Base-by-base conservation (phyloP, 805 yeast genomes). In the Kluyveromyces siamensis region DNA sequence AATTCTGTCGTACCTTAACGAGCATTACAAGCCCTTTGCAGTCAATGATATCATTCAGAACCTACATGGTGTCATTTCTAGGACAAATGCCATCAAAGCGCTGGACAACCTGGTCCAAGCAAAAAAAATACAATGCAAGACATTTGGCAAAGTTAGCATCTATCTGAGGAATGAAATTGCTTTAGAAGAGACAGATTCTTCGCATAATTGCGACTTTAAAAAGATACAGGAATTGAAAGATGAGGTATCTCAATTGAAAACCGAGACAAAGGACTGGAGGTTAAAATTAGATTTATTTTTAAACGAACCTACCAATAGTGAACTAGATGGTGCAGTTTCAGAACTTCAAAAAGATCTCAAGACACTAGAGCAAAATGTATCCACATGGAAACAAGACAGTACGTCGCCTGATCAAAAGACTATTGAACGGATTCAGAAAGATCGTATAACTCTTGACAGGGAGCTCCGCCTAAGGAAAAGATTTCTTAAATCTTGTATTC, bases 21-120 rank as follows among this genome's bases (percentile, higher is more conserved):
- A 62, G 2, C 77, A 75, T 52, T 73, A 72, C 52, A 61, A 77
- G 19, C 81, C 81, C 2, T 76, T 72, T 54, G 73, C 75, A 1
- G 60, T 70, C 8, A 69, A 71, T 44, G 81, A 77, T 56, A 65
- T 77, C 9, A 56, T 72, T 2, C 66, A 68, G 43, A 77, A 76
- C 46, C 51, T 76, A 36, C 77, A 75, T 45, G 72, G 69, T 37
- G 63, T 62, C 37, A 50, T 73, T 1, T 52, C 60, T 5, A 76
- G 72, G 47, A 42, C 67, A 1, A 58, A 57, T 7, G 67, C 71
- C 41, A 37, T 58, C 0, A 69, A 65, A 49, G 61, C 72, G 0
- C 50, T 77, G 37, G 76, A 74, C 2, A 51, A 53, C 3, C 56
- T 77, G 35, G 62, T 64, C 0, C 52, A 49, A 3, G 60, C 67